These are phyloP conservation scores for Edaphochlamys debaryana DNA, from an alignment of 139 green algal species.

Conservation along the genomic window DNA sequence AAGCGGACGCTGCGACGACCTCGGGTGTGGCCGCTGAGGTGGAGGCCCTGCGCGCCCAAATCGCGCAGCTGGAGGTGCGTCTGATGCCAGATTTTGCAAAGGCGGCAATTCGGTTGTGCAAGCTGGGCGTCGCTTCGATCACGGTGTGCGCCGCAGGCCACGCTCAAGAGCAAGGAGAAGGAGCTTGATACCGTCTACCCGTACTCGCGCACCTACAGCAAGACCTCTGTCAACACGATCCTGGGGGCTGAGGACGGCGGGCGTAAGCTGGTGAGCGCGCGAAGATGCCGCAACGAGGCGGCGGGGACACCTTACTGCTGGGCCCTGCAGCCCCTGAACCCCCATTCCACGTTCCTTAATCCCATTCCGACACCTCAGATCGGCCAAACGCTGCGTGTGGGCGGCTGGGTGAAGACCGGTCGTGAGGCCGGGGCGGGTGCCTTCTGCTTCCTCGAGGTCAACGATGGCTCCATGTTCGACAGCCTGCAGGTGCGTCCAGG, in stretches of 20 bases:
- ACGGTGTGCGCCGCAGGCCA: slow-evolving; percentile 23
- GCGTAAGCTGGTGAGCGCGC: slow-evolving; percentile 62
- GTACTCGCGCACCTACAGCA: slow-evolving; percentile 65
- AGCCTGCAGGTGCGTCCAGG: slow-evolving; percentile 84
- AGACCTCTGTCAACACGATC: slow-evolving; percentile 73
- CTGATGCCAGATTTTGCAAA: neutral
- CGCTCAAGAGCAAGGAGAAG: slow-evolving; percentile 56
- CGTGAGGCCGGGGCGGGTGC: slow-evolving; percentile 89
- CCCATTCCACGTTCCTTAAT: too few species aligned
- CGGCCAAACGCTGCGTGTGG: slow-evolving; percentile 82
- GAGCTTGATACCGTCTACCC: slow-evolving; percentile 55
- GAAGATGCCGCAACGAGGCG: too few species aligned
- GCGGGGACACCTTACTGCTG: too few species aligned
- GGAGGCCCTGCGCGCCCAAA: slow-evolving; percentile 49
- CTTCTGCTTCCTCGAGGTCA: slow-evolving; percentile 98
- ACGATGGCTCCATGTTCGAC: slow-evolving; percentile 92
- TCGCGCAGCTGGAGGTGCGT: slow-evolving; percentile 51
- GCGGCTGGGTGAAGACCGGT: slow-evolving; percentile 99
- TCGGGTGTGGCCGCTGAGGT: slow-evolving; percentile 42
- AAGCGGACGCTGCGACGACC: neutral
- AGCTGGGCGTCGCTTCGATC: neutral
- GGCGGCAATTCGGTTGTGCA: neutral
- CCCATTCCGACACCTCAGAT: too few species aligned
- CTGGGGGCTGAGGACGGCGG: slow-evolving; percentile 72
- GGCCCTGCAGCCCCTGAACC: too few species aligned